Base-by-base conservation (phyloP, 768 basidiomycete species). In the Phaeotremella skinneri region DNA sequence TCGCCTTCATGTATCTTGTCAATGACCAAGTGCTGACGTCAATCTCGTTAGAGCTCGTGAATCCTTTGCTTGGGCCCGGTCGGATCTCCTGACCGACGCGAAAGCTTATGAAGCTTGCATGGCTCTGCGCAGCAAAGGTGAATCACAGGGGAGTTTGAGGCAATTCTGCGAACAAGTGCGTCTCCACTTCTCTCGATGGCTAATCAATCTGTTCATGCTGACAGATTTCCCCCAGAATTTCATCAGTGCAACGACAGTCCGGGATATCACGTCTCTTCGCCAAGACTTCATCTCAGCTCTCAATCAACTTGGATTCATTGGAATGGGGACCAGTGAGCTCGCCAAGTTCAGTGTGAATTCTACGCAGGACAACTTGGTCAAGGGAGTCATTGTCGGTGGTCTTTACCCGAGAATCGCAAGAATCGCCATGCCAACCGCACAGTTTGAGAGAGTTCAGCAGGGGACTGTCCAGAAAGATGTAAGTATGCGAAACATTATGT, bases 391-490 rank as follows among this genome's bases (percentile, higher is more conserved):
- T 31, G 83, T 91, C 13, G 91, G 90, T 6, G 91, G 90, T 1
- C 81, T 94, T 21, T 92, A 89, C 84, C 91, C 90, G 2, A 84
- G 87, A 27, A 83, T 92, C 49, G 89, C 86, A 0, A 83, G 85
- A 51, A 85, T 93, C 23, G 82, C 84, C 61, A 81, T 92, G 21
- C 91, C 90, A 1, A 79, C 80, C 56, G 84, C 84, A 16, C 88
- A 88, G 73, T 97, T 90, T 70, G 89, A 93, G 78, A 85, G 87
- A 68, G 83, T 91, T 1, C 87, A 89, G 62, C 85, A 85, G 4
- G 93, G 93, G 1, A 84, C 90, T 0, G 81, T 94, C 9, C 87
- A 87, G 66, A 85, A 90, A 41, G 90, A 91, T 61, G 70, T 70
- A 29, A 61, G 68, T 68, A 25, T 48, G 23, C 21, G 23, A 21